Evolutionary conservation across 2,329 filamentous ascomycete species (phyloP).

Genomic region (Fusarium duplospermum): DNA sequence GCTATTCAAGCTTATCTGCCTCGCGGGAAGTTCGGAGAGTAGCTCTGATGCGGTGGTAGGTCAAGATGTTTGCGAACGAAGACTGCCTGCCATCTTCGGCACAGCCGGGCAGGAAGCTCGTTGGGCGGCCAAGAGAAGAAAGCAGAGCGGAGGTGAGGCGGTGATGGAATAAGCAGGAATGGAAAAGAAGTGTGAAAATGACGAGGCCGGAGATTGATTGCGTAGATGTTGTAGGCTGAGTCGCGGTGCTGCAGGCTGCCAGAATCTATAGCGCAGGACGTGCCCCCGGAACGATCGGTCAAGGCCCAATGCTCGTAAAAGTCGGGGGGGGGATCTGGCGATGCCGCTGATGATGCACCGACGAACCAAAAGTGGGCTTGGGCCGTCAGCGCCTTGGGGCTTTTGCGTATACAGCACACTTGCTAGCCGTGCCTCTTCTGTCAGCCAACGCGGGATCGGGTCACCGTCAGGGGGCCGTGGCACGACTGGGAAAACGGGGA

Average conservation of each 20-base stretch:
- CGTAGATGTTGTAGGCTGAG: constrained; percentile 21
- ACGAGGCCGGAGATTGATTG: constrained; percentile 17
- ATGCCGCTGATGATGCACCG: constrained; percentile 31
- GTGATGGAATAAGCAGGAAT: constrained; percentile 25
- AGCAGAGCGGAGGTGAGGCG: constrained; percentile 21
- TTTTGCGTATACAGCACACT: constrained; percentile 25
- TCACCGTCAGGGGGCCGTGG: constrained; percentile 37
- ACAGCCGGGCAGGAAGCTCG: constrained; percentile 39
- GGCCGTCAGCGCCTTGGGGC: constrained; percentile 33
- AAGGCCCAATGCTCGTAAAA: constrained; percentile 22
- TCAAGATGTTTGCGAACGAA: constrained; percentile 42
- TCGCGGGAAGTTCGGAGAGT: constrained; percentile 14
- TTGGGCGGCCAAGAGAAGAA: constrained; percentile 19
- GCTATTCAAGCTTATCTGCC: constrained; percentile 23
- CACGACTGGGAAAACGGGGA: constrained; percentile 23
- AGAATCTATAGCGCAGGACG: constrained; percentile 17
- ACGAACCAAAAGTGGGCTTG: constrained; percentile 32
- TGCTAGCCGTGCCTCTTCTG: constrained; percentile 18
- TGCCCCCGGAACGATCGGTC: constrained; percentile 44
- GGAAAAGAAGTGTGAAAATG: constrained; percentile 15
- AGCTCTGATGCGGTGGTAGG: constrained; percentile 34
- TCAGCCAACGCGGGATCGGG: constrained; percentile 31
- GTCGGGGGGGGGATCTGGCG: constrained; percentile 28
- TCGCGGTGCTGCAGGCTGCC: constrained; percentile 23
- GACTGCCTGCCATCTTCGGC: constrained; percentile 46